Percentiles rank a stretch among this genome's conserved stretches.
Evolutionary conservation across 306 rosid genomes (phyloP).

Genomic region (Prunus dulcis): DNA sequence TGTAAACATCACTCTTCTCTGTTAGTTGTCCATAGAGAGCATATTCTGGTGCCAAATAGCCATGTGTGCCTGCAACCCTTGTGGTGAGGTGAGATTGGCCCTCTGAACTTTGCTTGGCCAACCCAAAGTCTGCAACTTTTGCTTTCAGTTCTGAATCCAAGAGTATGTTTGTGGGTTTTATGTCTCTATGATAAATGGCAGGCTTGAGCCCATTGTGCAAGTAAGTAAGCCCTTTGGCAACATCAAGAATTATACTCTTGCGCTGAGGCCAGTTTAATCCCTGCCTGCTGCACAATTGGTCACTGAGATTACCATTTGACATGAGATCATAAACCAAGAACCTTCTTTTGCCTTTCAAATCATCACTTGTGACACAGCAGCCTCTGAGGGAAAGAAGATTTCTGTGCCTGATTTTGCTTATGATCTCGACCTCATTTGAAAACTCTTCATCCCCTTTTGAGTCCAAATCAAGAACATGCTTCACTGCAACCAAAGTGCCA

Average conservation of each 20-base stretch:
- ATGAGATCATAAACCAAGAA: constrained; percentile 71
- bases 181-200: constrained; percentile 74
- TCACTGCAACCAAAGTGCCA: constrained; percentile 58
- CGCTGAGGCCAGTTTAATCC: constrained; percentile 72
- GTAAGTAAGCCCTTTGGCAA: constrained; percentile 78
- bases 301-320: constrained; percentile 62
- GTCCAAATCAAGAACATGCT: constrained; percentile 56
- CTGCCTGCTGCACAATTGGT: constrained; percentile 39
- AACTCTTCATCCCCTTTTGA: constrained; percentile 72
- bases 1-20: constrained; percentile 75
- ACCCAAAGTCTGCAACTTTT: constrained; percentile 66
- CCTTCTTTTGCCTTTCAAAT: constrained; percentile 53
- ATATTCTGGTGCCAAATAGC: constrained; percentile 82
- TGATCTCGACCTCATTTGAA: constrained; percentile 69
- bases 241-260: constrained; percentile 67
- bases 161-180: constrained; percentile 71
- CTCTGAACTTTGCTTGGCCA: constrained; percentile 64
- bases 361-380: constrained; percentile 67
- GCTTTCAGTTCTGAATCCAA: constrained; percentile 68
- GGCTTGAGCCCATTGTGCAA: constrained; percentile 75
- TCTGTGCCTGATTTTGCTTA: constrained; percentile 75
- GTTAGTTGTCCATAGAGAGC: constrained; percentile 77
- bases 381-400: constrained; percentile 73
- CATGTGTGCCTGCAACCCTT: constrained; percentile 77
- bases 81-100: constrained; percentile 73